phyloP scores from a whole-genome alignment of 164 flowering plant species.

The Berberis vulgaris region DNA sequence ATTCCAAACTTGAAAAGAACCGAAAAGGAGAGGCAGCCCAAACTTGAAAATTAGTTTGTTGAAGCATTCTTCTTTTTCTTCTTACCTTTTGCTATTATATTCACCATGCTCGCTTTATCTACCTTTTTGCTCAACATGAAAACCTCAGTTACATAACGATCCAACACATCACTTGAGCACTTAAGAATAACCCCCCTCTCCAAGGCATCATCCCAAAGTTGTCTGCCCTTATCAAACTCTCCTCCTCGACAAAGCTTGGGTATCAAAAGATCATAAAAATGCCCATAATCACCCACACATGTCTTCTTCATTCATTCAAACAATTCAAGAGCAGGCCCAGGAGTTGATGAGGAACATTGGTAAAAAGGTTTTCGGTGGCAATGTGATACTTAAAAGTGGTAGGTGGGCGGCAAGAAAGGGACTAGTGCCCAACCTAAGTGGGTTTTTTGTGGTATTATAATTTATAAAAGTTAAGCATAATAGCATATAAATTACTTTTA shows the following conservation, averaged over 20 bases:
- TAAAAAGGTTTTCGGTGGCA: too few relatives aligned
- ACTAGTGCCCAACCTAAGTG: too few relatives aligned
- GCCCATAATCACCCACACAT: constrained; percentile 46
- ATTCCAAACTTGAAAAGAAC: too few relatives aligned
- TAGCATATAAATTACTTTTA: too few relatives aligned
- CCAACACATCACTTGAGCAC: constrained; percentile 47
- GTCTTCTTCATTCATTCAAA: constrained; percentile 54
- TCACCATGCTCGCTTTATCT: constrained; percentile 17
- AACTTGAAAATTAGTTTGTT: not conserved
- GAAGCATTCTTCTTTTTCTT: constrained; percentile 3
- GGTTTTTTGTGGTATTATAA: too few relatives aligned
- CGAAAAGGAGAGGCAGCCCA: too few relatives aligned
- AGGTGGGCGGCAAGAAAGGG: too few relatives aligned
- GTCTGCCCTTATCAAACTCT: constrained; percentile 54
- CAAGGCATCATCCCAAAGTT: constrained; percentile 73
- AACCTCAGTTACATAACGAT: constrained; percentile 49
- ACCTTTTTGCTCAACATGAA: constrained; percentile 36
- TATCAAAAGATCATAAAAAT: constrained; percentile 71
- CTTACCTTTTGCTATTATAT: constrained; percentile 3
- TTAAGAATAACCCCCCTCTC: constrained; percentile 38
- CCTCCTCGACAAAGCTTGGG: constrained; percentile 65
- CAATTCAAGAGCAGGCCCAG: constrained; percentile 44
- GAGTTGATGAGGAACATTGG: too few relatives aligned
- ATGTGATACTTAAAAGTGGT: too few relatives aligned
- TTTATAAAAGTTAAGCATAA: too few relatives aligned